Evolutionary conservation across 2,329 filamentous ascomycete genomes (phyloP), one percentile per base, ranked within the genome.

Genomic region (Penicillium sp.): DNA sequence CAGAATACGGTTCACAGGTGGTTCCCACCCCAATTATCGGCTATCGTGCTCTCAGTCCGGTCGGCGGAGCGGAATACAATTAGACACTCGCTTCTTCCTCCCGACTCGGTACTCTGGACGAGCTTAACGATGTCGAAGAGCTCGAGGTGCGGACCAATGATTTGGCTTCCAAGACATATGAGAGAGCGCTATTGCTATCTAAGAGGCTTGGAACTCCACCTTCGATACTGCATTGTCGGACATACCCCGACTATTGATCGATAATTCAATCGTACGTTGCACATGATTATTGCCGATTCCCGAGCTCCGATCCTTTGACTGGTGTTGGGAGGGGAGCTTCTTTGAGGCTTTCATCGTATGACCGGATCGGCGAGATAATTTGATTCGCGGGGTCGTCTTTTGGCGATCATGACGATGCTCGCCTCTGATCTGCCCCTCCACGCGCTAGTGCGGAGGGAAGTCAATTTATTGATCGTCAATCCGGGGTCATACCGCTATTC

Each of bases 401-500:
- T 15, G 35, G 13, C 35, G 52, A 54, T 54, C 52, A 54, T 54
- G 52, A 54, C 38, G 52, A n/a, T 54, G 19, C n/a, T 41, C 26
- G 21, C 52, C 35, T 38, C 38, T 54, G 35, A 29, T 54, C 35
- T 38, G 7, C 23, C 23, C 31, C 19, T 46, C 52, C 52, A 45
- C 21, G 17, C 26, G 35, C 9, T 54, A 23, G 23, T 54, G 35
- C 38, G 35, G 30, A 54, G 52, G 35, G 21, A 54, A 44, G 38
- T 23, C 13, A 21, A 54, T 54, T 9, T 54, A 19, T 19, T 30
- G 29, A 51, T 41, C 50, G n/a, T 38, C 50, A 53, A 53, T 53
- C 50, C 30, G 50, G 50, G 50, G 50, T 53, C 50, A 47, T 41
- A 41, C 35, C 35, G 35, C 35, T 41, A 13, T 13, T 41, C 35